Base-by-base conservation (phyloP, 306 rosid species). In the Cucumis cinereus region DNA sequence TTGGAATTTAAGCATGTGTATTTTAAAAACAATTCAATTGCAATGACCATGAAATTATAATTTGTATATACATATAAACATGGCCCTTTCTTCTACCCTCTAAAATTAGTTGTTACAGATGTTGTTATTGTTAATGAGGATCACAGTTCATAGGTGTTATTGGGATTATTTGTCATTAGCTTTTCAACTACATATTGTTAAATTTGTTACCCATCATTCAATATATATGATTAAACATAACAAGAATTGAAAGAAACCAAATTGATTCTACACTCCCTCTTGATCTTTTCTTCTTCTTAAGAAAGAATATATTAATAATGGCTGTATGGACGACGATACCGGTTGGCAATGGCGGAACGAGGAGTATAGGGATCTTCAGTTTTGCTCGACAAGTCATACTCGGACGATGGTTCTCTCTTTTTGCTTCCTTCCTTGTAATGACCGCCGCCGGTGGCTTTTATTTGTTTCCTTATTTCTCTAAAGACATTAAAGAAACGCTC, bases 391-490 rank as follows among this genome's bases (percentile, higher is more conserved):
- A 70, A 23, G 75, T 70, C 6, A 2, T 70, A 16, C 3, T 20
- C 1, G 74, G 74, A 7, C 41, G 74, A 12, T 68, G 74, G 74
- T 68, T 68, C 4, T 5, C 30, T 12, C 5, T 68, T 6, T 68
- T 68, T 13, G 74, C 36, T 45, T 68, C 74, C 9, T 68, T 68
- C 8, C 28, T 68, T 1, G 78, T 64, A 20, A 77, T 80, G 86
- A 45, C 79, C 6, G 79, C 79, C 4, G 77, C 84, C 0, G 88
- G 84, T 3, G 75, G 81, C 2, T 74, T 81, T 3, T 82, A 78
- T 50, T 76, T 85, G 9, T 85, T 78, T 40, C 81, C 81, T 45
- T 38, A 74, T 19, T 85, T 80, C 35, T 85, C 88, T n/a, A 45
- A 70, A 38, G 64, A 67, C 66, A 80, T 85, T 11, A 85, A 82